Percentiles rank a stretch among this genome's conserved stretches.
Conservation (phyloP, 257 asterid species). For the Eustoma russellianum region DNA sequence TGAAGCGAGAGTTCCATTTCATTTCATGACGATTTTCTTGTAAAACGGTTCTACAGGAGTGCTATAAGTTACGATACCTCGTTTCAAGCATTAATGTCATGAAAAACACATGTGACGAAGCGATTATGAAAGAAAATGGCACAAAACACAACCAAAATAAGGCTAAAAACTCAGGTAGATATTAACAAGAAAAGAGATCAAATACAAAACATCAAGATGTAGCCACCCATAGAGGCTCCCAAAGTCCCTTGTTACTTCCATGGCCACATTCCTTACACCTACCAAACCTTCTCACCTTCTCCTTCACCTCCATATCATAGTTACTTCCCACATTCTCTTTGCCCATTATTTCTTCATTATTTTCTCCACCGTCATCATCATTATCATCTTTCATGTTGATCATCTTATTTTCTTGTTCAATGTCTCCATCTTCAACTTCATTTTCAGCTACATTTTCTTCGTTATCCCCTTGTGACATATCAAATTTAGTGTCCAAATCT, state of each 20-base stretch:
- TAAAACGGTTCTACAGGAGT: too few species aligned
- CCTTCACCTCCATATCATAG: conserved; percentile 26
- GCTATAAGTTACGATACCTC: too few species aligned
- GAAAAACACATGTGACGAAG: not conserved
- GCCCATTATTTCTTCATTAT: conserved; percentile 4
- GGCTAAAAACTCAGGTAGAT: conserved; percentile 1
- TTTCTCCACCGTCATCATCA: conserved; percentile 21
- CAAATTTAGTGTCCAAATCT: conserved; percentile 6
- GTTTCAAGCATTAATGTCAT: too few species aligned
- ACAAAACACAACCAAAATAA: not conserved
- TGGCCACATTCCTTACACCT: conserved; percentile 55
- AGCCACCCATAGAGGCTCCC: conserved; percentile 32
- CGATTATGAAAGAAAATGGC: not conserved
- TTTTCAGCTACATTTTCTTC: not conserved
- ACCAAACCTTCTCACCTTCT: conserved; percentile 31
- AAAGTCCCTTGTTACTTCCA: conserved; percentile 24
- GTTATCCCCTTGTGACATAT: conserved; percentile 7
- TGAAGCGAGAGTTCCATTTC: too few species aligned
- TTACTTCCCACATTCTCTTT: conserved; percentile 22
- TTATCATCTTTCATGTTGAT: conserved; percentile 11
- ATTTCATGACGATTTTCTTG: too few species aligned
- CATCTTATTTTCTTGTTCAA: conserved; percentile 14
- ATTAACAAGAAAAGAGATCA: conserved; percentile 6
- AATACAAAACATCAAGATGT: conserved; percentile 22
- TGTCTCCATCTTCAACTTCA: conserved; percentile 7